Conservation (phyloP, 345 rosid genomes). For the Acer negundo region DNA sequence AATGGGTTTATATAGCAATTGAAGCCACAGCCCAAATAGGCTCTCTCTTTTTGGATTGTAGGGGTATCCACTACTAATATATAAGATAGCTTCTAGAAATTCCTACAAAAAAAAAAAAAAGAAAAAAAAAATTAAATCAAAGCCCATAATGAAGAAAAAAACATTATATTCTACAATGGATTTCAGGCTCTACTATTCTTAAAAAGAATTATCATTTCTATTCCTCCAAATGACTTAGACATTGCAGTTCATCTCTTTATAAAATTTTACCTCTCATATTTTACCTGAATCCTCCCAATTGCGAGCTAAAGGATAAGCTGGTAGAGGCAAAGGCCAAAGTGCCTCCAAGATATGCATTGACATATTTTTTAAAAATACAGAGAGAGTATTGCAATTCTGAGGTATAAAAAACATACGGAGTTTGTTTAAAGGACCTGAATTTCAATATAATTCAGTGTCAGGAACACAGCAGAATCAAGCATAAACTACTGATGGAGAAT, state of each 20-base stretch:
- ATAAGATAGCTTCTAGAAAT: background rate
- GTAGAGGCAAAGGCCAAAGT: background rate
- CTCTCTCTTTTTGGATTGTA: background rate
- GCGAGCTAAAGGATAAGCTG: background rate
- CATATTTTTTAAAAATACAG: background rate
- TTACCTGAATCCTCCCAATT: background rate
- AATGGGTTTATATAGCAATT: background rate
- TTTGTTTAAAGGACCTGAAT: background rate
- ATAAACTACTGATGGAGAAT: background rate
- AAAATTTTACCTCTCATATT: background rate
- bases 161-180: background rate
- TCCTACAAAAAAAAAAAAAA: background rate
- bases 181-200: background rate
- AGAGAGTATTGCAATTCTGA: background rate
- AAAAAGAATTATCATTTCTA: background rate
- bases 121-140: background rate
- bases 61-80: background rate
- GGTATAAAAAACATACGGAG: background rate
- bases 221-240: background rate
- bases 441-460: background rate
- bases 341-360: background rate
- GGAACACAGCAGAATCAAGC: background rate
- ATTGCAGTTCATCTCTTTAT: background rate
- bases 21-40: background rate
- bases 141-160: slow-evolving; percentile 1